Evolutionary conservation across 768 basidiomycete genomes (phyloP).

Genomic region (Termitomyces sp.): DNA sequence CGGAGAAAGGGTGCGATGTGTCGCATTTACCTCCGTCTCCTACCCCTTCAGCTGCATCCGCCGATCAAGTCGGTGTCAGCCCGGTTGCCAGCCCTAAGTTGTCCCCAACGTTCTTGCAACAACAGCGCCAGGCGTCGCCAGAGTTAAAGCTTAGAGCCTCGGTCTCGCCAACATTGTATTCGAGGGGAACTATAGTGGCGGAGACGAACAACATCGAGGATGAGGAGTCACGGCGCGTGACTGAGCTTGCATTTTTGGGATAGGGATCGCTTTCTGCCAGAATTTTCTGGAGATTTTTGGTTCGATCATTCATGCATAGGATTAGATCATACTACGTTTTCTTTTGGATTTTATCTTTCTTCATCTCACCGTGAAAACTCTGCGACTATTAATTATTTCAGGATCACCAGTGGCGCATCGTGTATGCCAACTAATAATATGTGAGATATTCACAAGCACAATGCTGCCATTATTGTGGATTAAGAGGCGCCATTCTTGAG

Average conservation of each 20-base stretch:
- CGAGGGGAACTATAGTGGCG: slow-evolving; percentile 48
- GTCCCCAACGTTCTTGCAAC: background rate
- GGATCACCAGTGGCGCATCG: slow-evolving; percentile 1
- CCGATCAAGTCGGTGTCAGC: slow-evolving; percentile 2
- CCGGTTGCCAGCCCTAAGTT: slow-evolving; percentile 1
- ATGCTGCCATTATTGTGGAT: background rate
- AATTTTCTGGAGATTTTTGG: too few species aligned
- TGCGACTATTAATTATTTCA: background rate
- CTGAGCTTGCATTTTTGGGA: slow-evolving; percentile 66
- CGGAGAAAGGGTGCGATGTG: slow-evolving; percentile 23
- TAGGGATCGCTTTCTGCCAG: slow-evolving; percentile 13
- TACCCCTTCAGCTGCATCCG: slow-evolving; percentile 17
- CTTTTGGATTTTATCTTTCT: background rate
- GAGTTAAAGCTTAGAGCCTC: slow-evolving; percentile 27
- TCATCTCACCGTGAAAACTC: background rate
- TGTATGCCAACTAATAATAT: background rate
- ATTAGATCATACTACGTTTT: background rate
- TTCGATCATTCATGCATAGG: background rate
- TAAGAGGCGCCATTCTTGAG: background rate
- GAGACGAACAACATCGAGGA: slow-evolving; percentile 57
- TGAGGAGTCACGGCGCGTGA: slow-evolving; percentile 64
- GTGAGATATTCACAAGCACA: background rate
- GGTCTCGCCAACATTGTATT: slow-evolving; percentile 58
- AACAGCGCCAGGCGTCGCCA: slow-evolving; percentile 8
- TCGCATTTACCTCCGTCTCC: slow-evolving; percentile 38